Percentiles rank a stretch among this genome's conserved stretches.
Conservation (phyloP, 257 asterid species). For the Lithospermum erythrorhizon region DNA sequence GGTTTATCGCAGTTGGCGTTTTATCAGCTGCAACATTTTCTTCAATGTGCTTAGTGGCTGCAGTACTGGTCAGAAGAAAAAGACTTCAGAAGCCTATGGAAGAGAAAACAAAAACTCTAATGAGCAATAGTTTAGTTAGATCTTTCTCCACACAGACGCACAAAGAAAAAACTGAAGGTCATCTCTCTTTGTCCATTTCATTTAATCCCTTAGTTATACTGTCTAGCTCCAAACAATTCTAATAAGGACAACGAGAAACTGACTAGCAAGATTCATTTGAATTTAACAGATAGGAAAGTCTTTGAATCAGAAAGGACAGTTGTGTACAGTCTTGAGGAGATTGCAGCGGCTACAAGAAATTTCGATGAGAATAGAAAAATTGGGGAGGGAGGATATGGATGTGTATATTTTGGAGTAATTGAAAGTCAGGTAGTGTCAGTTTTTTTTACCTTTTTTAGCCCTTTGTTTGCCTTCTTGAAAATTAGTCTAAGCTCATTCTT, state of each 20-base stretch:
- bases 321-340: conserved; percentile 51
- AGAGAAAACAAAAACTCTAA: conserved; percentile 30
- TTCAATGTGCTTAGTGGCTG: conserved; percentile 38
- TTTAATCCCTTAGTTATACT: background rate
- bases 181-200: background rate
- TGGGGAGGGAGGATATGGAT: conserved; percentile 82
- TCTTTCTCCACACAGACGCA: conserved; percentile 25
- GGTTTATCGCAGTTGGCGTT: conserved; percentile 37
- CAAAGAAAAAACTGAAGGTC: conserved; percentile 43
- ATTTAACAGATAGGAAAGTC: conserved; percentile 35
- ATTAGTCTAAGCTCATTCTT: background rate
- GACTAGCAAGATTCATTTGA: conserved; percentile 2
- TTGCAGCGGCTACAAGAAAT: conserved; percentile 55
- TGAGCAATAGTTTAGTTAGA: conserved; percentile 28
- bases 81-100: conserved; percentile 12
- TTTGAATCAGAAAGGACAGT: conserved; percentile 63
- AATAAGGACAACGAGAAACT: background rate
- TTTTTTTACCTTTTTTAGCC: background rate
- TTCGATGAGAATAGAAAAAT: conserved; percentile 60
- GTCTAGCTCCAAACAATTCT: background rate
- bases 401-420: conserved; percentile 51
- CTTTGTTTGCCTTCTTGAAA: background rate
- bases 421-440: conserved; percentile 42
- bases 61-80: conserved; percentile 33
- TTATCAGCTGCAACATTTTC: conserved; percentile 42